phyloP scores from a whole-genome alignment of 495 filamentous ascomycete species.

The Aspergillus taichungensis region DNA sequence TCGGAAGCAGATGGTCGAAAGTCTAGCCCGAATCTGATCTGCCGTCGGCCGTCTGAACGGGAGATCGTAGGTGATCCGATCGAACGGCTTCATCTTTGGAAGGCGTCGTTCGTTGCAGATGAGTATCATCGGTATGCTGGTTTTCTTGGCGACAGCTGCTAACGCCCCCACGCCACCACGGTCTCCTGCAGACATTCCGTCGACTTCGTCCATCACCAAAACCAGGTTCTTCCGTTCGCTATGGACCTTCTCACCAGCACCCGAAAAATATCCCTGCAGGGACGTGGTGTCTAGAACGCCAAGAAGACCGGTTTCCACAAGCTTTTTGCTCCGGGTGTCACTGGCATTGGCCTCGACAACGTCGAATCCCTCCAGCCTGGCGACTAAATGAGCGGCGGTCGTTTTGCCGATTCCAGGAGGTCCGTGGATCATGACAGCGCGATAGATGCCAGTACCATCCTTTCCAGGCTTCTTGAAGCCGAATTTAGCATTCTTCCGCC shows the following conservation, averaged over 20 bases:
- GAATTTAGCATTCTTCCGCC: slow-evolving; percentile 62
- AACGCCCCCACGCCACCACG: slow-evolving; percentile 92
- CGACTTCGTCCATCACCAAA: slow-evolving; percentile 97
- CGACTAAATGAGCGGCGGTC: slow-evolving; percentile 89
- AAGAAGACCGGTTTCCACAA: slow-evolving; percentile 77
- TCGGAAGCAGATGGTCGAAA: slow-evolving; percentile 89
- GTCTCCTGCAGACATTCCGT: slow-evolving; percentile 97
- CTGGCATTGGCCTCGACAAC: slow-evolving; percentile 92
- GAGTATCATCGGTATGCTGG: slow-evolving; percentile 86
- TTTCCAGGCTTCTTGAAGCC: slow-evolving; percentile 71
- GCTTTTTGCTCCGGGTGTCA: slow-evolving; percentile 94
- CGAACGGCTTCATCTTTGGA: slow-evolving; percentile 98
- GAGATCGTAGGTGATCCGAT: slow-evolving; percentile 71
- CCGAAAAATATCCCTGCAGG: slow-evolving; percentile 85
- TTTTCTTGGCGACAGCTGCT: slow-evolving; percentile 89
- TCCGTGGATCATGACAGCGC: slow-evolving; percentile 86
- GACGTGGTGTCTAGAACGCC: slow-evolving; percentile 93
- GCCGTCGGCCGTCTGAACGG: slow-evolving; percentile 83
- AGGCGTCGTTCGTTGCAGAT: slow-evolving; percentile 93
- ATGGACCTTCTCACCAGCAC: slow-evolving; percentile 70
- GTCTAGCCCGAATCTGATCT: slow-evolving; percentile 77
- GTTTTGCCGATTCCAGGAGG: slow-evolving; percentile 98
- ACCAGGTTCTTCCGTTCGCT: slow-evolving; percentile 80
- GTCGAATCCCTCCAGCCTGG: slow-evolving; percentile 88
- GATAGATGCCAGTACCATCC: slow-evolving; percentile 68